Conservation (phyloP, 1,284 basidiomycete species). For the Ganoderma resinaceum region DNA sequence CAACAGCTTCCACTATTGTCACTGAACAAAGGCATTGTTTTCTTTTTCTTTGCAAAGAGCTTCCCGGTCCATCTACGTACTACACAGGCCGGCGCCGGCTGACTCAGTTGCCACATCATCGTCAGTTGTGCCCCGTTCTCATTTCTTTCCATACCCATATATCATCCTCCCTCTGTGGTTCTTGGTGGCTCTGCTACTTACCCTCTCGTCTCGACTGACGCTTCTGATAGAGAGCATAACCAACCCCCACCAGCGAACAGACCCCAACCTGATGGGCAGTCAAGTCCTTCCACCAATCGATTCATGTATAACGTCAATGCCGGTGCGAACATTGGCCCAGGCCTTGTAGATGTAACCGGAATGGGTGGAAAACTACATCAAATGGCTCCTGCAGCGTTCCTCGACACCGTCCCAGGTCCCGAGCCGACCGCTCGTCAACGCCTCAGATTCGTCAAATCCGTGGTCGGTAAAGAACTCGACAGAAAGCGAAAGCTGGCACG, state of each 20-base stretch:
- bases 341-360: not conserved
- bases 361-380: not conserved
- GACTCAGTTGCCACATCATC: not conserved
- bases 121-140: not conserved
- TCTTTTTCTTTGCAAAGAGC: no score
- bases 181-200: not conserved
- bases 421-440: not conserved
- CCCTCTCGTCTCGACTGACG: not conserved
- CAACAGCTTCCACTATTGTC: no score
- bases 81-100: not conserved
- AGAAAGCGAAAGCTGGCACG: not conserved
- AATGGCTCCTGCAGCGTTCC: not conserved
- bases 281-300: not conserved
- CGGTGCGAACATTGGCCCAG: not conserved
- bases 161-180: not conserved
- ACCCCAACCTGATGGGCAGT: not conserved
- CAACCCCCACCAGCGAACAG: not conserved
- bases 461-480: not conserved
- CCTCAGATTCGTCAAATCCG: not conserved
- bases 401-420: not conserved
- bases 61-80: no score
- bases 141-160: not conserved
- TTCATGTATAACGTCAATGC: not conserved
- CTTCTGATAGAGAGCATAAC: not conserved
- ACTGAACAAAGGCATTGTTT: no score